Evolutionary conservation across 2,329 filamentous ascomycete genomes (phyloP), one percentile per base, ranked within the genome.

Genomic region (Aspergillus hiratsukae): DNA sequence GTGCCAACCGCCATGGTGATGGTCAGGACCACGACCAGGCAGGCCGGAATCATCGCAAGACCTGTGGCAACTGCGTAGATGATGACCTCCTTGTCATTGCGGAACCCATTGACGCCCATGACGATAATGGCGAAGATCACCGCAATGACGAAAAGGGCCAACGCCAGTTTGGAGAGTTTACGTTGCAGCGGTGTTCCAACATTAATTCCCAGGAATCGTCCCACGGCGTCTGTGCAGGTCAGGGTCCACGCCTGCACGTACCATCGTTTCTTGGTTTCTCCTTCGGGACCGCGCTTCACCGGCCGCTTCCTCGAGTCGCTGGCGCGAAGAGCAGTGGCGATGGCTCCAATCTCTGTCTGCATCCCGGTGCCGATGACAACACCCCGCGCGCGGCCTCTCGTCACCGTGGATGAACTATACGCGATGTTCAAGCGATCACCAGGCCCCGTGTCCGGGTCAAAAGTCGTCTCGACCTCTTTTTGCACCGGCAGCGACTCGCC

Each of bases 101-200:
- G 71, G 68, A 84, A 85, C 1, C 78, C 64, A 70, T 87, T 89
- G 53, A 86, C 83, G 6, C 78, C 86, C 48, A 88, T 80, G 41
- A 89, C 86, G 63, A 90, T 84, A 61, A 90, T 82, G 8, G 86
- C 86, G 59, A 86, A 87, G 27, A 89, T 65, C 11, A 90, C 81
- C 2, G 87, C 87, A 52, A 88, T 81, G 29, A 77, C 79, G 66
- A 90, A 89, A 1, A 89, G 80, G 2, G 87, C 69, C 19, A 89
- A 77, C 23, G 87, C 87, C 51, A 90, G 79, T 68, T 83, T 83
- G 49, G 86, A 87, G 17, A 90, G 77, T 66, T 87, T 88, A 63
- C 82, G 81, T 69, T 89, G 86, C 19, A 90, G 77, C 3, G 87
- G 87, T 10, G 87, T 89, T 49, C 87, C 87, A 11, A 87, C 81